These are phyloP conservation scores for Calycina herbarum DNA, from an alignment of 2,329 filamentous ascomycete species.

Conservation along the genomic window DNA sequence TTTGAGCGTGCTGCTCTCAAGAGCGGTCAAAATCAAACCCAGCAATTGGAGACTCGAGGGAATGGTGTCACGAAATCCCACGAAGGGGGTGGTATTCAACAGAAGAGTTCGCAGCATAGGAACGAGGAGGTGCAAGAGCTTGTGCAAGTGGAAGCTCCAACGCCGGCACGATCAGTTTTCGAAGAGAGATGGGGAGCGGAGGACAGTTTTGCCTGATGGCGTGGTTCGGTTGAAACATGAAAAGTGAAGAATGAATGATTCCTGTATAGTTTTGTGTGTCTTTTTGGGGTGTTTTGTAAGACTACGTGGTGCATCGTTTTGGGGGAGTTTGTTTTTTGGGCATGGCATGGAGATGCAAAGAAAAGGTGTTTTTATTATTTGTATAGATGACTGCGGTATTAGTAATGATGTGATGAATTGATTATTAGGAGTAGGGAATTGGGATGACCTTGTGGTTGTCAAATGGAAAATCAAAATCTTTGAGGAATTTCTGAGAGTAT, in stretches of 20 bases:
- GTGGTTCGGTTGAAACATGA: background rate
- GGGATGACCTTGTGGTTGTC: background rate
- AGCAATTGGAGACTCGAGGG: background rate
- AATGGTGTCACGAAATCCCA: background rate
- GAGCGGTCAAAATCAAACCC: background rate
- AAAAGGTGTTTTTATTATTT: slow-evolving; percentile 3
- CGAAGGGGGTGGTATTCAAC: background rate
- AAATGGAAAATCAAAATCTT: background rate
- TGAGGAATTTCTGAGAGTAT: background rate
- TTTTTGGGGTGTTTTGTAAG: slow-evolving; percentile 21
- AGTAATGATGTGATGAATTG: slow-evolving; percentile 13
- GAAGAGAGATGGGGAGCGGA: slow-evolving; percentile 33
- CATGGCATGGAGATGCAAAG: slow-evolving; percentile 17
- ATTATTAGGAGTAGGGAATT: slow-evolving; percentile 8
- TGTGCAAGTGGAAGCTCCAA: background rate
- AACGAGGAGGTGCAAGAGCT: slow-evolving; percentile 2
- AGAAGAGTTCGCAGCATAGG: background rate
- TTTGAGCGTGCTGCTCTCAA: background rate
- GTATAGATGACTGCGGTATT: slow-evolving; percentile 7
- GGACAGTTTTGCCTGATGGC: slow-evolving; percentile 36
- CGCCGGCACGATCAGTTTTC: slow-evolving; percentile 12
- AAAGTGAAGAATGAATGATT: background rate
- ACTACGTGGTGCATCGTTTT: background rate
- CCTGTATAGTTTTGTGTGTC: slow-evolving; percentile 16
- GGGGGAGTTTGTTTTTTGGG: slow-evolving; percentile 20